These are phyloP conservation scores for Venustampulla echinocandica DNA, from an alignment of 495 filamentous ascomycete species.

Conservation along the genomic window DNA sequence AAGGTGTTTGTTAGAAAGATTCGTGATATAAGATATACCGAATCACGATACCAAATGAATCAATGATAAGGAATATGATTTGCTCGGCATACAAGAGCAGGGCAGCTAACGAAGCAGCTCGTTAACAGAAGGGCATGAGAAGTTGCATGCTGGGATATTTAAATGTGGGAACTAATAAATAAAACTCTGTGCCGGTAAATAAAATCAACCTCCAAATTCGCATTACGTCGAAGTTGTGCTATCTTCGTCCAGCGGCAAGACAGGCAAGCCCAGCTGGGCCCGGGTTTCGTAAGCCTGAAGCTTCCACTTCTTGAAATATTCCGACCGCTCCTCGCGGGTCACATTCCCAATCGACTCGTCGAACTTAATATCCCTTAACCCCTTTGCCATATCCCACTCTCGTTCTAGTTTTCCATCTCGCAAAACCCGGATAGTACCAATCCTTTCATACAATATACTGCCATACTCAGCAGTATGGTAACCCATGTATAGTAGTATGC, in stretches of 20 bases:
- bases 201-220: too few relatives aligned
- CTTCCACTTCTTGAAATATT: background rate
- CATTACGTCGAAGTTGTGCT: too few relatives aligned
- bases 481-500: background rate
- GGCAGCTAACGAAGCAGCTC: too few relatives aligned
- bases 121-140: too few relatives aligned
- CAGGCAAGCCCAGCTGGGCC: background rate
- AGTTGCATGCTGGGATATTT: too few relatives aligned
- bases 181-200: too few relatives aligned
- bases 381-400: constrained; percentile 2
- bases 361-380: background rate
- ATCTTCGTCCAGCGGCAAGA: background rate
- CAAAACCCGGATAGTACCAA: background rate
- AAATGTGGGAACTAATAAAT: too few relatives aligned
- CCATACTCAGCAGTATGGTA: background rate
- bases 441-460: constrained; percentile 3
- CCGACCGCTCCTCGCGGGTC: background rate
- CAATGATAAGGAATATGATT: too few relatives aligned
- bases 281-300: background rate
- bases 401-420: constrained; percentile 1
- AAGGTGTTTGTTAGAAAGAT: too few relatives aligned
- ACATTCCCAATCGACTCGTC: background rate
- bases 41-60: too few relatives aligned
- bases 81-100: too few relatives aligned
- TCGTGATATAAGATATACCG: too few relatives aligned